Base-by-base conservation (phyloP, 1,284 basidiomycete genomes). In the Pyrrhoderma noxium region DNA sequence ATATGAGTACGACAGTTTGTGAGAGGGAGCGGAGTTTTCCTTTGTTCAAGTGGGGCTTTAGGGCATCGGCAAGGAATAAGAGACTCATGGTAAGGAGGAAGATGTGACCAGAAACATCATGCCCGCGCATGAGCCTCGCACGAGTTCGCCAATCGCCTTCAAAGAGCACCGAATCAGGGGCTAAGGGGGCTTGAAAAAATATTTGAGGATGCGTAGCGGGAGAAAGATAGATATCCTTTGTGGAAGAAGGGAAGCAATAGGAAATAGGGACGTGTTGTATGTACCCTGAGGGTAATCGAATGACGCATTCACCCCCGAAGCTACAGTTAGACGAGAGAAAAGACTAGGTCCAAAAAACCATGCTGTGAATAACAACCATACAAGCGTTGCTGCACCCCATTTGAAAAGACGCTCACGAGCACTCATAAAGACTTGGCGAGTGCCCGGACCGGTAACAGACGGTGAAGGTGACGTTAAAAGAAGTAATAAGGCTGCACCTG, bases 301-400 rank as follows among this genome's bases (percentile, higher is more conserved):
- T 68, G 9, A 89, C 72, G 61, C 94, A 98, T 60, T 85, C 76
- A 1, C 87, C 94, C 94, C 94, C 0, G 88, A 85, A 5, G 74
- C 69, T n/a, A 80, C 68, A 52, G 81, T 77, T 57, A 94, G 67
- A 22, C 93, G 81, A 51, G 90, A 84, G 27, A 91, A 66, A 44
- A 98, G 67, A 0, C 88, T 76, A 2, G 93, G 89, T 0, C 94
- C 93, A 60, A 96, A 93, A 74, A 94, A 95, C 93, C 92, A 96
- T 49, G 73, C 74, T 2, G 90, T 85, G 70, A 92, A 92, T 8
- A 75, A 65, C 42, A 83, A 65, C 91, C 90, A 95, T 41, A 79
- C 71, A 18, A 67, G 62, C 5, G 87, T 89, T 47, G 81, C 83
- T 19, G 77, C 61, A n/a, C 72, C 56, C 72, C 79, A 93, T 49